phyloP scores from a whole-genome alignment of 2,329 filamentous ascomycete species.

The Fusarium vanettenii region DNA sequence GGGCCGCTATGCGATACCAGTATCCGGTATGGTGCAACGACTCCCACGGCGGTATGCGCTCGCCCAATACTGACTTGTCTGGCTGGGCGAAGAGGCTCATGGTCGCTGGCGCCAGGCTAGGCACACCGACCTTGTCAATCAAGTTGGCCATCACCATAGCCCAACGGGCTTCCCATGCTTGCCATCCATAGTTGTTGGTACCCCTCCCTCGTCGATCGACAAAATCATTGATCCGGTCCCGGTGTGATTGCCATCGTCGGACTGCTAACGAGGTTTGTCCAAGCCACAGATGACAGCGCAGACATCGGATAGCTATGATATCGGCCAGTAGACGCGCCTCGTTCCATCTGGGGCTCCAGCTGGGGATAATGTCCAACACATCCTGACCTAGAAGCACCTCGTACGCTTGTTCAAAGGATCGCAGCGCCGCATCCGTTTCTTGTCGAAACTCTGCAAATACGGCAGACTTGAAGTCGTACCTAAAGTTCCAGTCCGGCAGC shows the following conservation, averaged over 20 bases:
- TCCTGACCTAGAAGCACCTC: slow-evolving; percentile 85
- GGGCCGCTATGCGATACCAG: slow-evolving; percentile 72
- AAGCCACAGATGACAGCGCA: slow-evolving; percentile 86
- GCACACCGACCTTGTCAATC: slow-evolving; percentile 65
- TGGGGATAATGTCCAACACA: slow-evolving; percentile 87
- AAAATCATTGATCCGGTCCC: slow-evolving; percentile 78
- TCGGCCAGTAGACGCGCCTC: slow-evolving; percentile 92
- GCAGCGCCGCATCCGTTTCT: slow-evolving; percentile 87
- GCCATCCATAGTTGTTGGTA: slow-evolving; percentile 90
- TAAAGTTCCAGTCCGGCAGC: slow-evolving; percentile 87
- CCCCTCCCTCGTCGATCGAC: slow-evolving; percentile 87
- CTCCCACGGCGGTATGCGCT: slow-evolving; percentile 72
- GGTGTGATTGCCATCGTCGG: slow-evolving; percentile 83
- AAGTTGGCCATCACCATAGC: slow-evolving; percentile 71
- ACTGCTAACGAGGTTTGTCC: slow-evolving; percentile 83
- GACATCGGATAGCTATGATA: slow-evolving; percentile 79
- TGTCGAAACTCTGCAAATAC: slow-evolving; percentile 93
- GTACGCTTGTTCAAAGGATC: slow-evolving; percentile 89
- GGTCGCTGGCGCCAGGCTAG: slow-evolving; percentile 59
- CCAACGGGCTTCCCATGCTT: slow-evolving; percentile 89
- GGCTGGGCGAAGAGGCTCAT: slow-evolving; percentile 63
- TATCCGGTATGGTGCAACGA: slow-evolving; percentile 74
- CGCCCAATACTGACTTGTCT: slow-evolving; percentile 68
- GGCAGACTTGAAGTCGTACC: slow-evolving; percentile 94
- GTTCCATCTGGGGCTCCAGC: slow-evolving; percentile 91